Evolutionary conservation across 2,329 filamentous ascomycete genomes (phyloP).

Genomic region (Cordyceps militaris): DNA sequence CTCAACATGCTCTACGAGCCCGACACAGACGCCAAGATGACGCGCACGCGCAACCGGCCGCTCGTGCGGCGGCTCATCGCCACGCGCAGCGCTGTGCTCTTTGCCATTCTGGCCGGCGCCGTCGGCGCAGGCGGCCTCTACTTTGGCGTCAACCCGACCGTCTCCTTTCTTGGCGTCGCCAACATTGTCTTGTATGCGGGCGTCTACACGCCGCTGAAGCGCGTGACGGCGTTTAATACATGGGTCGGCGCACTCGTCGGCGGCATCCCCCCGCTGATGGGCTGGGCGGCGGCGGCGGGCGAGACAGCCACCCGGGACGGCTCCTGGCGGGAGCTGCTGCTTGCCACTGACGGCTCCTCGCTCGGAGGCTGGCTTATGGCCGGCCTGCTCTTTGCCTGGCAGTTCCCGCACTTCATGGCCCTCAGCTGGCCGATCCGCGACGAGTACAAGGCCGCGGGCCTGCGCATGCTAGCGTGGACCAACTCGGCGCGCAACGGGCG

Average conservation of each 20-base stretch:
- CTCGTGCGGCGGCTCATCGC: slow-evolving; percentile 76
- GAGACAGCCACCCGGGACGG: slow-evolving; percentile 72
- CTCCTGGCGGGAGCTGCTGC: slow-evolving; percentile 70
- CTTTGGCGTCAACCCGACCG: slow-evolving; percentile 89
- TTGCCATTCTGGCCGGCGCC: slow-evolving; percentile 67
- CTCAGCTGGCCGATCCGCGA: slow-evolving; percentile 82
- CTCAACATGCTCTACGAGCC: slow-evolving; percentile 97
- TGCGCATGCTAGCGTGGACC: slow-evolving; percentile 74
- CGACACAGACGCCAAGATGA: slow-evolving; percentile 85
- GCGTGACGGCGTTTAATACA: slow-evolving; percentile 79
- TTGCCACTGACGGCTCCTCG: slow-evolving; percentile 53
- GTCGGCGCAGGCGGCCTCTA: slow-evolving; percentile 68
- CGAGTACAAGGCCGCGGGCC: slow-evolving; percentile 70
- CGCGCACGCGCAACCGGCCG: slow-evolving; percentile 82
- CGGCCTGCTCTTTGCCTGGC: slow-evolving; percentile 83
- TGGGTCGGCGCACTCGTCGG: slow-evolving; percentile 93
- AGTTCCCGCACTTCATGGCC: slow-evolving; percentile 97
- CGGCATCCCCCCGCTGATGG: slow-evolving; percentile 92
- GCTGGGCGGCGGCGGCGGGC: slow-evolving; percentile 90
- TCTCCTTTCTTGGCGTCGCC: slow-evolving; percentile 71
- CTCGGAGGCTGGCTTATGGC: slow-evolving; percentile 86
- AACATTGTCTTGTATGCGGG: slow-evolving; percentile 91
- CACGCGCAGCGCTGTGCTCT: slow-evolving; percentile 62
- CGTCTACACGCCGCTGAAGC: slow-evolving; percentile 87
- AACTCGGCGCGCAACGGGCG: slow-evolving; percentile 80